Base-by-base conservation (phyloP, 257 asterid genomes). In the Petunia secreta region DNA sequence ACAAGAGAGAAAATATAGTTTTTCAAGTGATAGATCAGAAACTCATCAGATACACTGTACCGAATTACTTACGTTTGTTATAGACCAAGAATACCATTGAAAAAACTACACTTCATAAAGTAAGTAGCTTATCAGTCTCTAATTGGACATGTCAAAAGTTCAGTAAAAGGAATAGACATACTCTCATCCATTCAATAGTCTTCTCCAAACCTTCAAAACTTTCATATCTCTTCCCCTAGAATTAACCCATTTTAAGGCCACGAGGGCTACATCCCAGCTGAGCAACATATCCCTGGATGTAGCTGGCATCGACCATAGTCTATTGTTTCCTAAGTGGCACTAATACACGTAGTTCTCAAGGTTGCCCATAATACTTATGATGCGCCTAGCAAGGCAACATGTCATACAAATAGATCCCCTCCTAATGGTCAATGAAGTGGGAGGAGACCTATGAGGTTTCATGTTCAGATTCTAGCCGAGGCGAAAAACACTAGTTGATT, bases 11-110 rank as follows among this genome's bases (percentile, higher is more conserved):
- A 44, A 46, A 69, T 25, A 69, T 9, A 9, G n/a, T 25, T 46
- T 69, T 69, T 25, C 77, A 69, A 16, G 59, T 46, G 77, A 10
- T 25, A 69, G n/a, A 46, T 14, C 76, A 68, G 25, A 15, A 43
- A 66, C 36, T 16, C 8, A 67, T 67, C 52, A 67, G 55, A 67
- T n/a, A 25, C 0, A 68, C 8, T 44, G 57, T 68, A 68, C 16
- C 9, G 15, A 68, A 68, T 16, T 44, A 68, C n/a, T 16, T 44
- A 68, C n/a, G 2, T 16, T 68, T 68, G 8, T 14, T 68, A n/a
- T 68, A 44, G 41, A 68, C 41, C 9, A 44, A 68, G 76, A 44
- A 68, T n/a, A 4, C 76, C 40, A 0, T 68, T 8, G 1, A 44
- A 13, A 4, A 43, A 1, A 44, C 4, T 13, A 67, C 10, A 44